Conservation (phyloP, 2,329 filamentous ascomycete species). For the Diaporthe citri region DNA sequence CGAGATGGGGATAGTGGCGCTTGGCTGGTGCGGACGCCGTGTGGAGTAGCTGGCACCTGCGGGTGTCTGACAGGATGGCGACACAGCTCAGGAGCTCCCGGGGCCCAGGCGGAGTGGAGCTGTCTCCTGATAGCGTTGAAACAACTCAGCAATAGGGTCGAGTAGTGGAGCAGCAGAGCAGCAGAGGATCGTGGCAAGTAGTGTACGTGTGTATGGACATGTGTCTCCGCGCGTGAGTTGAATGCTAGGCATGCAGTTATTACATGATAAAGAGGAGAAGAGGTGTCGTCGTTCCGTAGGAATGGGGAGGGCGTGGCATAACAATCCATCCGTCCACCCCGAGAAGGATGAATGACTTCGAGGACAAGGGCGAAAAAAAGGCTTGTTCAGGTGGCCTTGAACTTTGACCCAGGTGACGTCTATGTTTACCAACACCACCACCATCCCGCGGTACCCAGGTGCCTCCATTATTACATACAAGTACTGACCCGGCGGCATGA, state of each 20-base stretch:
- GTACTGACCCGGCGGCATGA: background rate
- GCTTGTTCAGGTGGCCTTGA: constrained; percentile 23
- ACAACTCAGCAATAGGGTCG: constrained; percentile 27
- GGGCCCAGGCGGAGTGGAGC: constrained; percentile 20
- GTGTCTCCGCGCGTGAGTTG: background rate
- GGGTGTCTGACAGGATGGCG: constrained; percentile 30
- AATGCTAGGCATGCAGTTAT: background rate
- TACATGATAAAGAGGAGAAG: background rate
- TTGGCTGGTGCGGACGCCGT: constrained; percentile 10
- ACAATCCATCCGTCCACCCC: background rate
- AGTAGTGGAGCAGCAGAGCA: constrained; percentile 20
- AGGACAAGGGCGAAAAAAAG: constrained; percentile 1
- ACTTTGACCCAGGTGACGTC: constrained; percentile 18
- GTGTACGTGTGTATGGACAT: background rate
- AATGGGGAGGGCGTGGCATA: background rate
- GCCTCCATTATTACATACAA: background rate
- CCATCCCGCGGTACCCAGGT: background rate
- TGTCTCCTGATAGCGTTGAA: constrained; percentile 25
- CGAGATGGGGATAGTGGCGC: constrained; percentile 26
- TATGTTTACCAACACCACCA: background rate
- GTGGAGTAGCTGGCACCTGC: constrained; percentile 16
- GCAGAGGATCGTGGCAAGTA: constrained; percentile 15
- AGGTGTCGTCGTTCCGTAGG: background rate
- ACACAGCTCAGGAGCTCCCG: constrained; percentile 20
- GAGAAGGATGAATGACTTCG: background rate